Percentiles rank a stretch among this genome's conserved stretches.
Conservation (phyloP, 257 asterid species). For the Parsonsia alboflavescens region DNA sequence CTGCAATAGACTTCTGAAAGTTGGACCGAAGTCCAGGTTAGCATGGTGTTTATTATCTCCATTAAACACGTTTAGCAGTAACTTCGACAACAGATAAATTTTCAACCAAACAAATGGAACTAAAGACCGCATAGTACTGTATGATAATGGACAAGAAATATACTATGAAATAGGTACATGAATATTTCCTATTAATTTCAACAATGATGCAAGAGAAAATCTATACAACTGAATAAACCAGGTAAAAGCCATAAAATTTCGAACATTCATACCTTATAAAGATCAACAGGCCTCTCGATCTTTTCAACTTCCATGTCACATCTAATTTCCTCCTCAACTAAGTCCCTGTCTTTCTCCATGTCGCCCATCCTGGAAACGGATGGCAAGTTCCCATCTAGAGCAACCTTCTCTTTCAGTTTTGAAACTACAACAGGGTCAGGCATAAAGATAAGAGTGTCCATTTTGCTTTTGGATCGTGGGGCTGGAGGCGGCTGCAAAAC, state of each 20-base stretch:
- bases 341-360: constrained; percentile 29
- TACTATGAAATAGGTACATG: neutral
- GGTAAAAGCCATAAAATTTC: constrained; percentile 1
- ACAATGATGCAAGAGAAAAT: neutral
- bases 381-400: constrained; percentile 23
- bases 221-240: neutral
- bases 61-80: neutral
- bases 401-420: constrained; percentile 31
- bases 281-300: constrained; percentile 89
- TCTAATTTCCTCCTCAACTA: constrained; percentile 37
- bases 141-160: neutral
- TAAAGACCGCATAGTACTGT: neutral
- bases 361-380: constrained; percentile 25
- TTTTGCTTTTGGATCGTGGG: constrained; percentile 76
- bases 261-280: constrained; percentile 61
- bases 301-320: constrained; percentile 56
- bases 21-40: no score
- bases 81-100: neutral
- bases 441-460: constrained; percentile 78
- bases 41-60: neutral
- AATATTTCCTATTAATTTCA: neutral
- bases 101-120: neutral
- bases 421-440: constrained; percentile 51
- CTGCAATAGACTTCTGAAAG: neutral
- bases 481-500: constrained; percentile 81